Conservation (phyloP, 208 protist genomes). For the Porcisia hertigi region DNA sequence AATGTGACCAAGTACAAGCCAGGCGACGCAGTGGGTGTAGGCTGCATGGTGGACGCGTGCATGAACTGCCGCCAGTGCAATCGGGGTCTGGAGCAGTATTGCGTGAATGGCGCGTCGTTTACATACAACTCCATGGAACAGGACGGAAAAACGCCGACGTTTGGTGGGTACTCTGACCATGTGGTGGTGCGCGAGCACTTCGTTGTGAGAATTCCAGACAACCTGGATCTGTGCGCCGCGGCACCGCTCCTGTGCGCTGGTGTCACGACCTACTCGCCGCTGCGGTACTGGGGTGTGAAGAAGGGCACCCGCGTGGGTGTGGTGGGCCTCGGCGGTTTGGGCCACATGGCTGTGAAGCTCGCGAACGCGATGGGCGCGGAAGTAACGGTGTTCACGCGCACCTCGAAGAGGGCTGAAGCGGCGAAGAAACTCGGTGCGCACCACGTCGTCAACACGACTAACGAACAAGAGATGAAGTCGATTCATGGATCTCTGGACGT, state of each 20-base stretch:
- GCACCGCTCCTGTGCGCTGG: conserved; percentile 91
- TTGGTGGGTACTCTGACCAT: conserved; percentile 75
- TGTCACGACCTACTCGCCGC: conserved; percentile 86
- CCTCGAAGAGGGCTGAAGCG: conserved; percentile 50
- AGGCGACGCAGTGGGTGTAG: conserved; percentile 84
- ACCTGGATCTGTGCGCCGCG: conserved; percentile 54
- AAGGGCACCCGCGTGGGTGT: conserved; percentile 68
- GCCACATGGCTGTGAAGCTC: conserved; percentile 91
- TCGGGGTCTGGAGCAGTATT: conserved; percentile 76
- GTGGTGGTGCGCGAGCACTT: conserved; percentile 71
- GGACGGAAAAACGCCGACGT: conserved; percentile 42
- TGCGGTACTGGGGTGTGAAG: conserved; percentile 70
- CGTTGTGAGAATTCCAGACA: conserved; percentile 67
- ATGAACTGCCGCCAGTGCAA: conserved; percentile 61
- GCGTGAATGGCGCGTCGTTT: conserved; percentile 39
- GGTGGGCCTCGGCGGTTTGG: conserved; percentile 87
- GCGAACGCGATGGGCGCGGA: conserved; percentile 80
- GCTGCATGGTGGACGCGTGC: conserved; percentile 91
- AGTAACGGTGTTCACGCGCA: conserved; percentile 86
- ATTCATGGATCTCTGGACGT: conserved; percentile 47
- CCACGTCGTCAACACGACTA: conserved; percentile 61
- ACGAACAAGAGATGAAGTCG: conserved; percentile 54
- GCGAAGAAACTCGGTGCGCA: conserved; percentile 73
- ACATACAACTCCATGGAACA: conserved; percentile 63
- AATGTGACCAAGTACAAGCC: conserved; percentile 79